These are phyloP conservation scores for Termitomyces sp. DNA, from an alignment of 768 basidiomycete genomes.

Conservation along the genomic window DNA sequence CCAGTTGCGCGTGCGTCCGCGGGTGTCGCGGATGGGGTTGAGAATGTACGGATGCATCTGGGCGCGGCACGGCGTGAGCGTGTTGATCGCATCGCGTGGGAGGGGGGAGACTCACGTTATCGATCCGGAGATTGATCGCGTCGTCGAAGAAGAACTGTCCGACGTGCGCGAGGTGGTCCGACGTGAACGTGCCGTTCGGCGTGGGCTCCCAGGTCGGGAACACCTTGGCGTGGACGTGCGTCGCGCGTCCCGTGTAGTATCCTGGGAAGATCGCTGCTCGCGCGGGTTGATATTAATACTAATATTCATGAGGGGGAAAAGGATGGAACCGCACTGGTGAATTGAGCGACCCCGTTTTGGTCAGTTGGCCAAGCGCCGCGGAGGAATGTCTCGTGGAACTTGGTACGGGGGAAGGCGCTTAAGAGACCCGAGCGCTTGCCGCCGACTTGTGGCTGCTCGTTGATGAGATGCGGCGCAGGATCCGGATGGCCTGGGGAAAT, in stretches of 20 bases:
- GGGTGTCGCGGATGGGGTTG: slow-evolving; percentile 42
- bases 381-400: slow-evolving; percentile 39
- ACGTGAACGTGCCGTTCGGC: slow-evolving; percentile 39
- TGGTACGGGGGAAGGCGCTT: slow-evolving; percentile 38
- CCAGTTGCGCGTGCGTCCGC: slow-evolving; percentile 47
- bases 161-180: slow-evolving; percentile 38
- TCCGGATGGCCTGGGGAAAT: slow-evolving; percentile 34
- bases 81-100: no score
- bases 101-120: slow-evolving; percentile 28
- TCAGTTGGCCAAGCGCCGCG: slow-evolving; percentile 53
- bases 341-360: slow-evolving; percentile 45
- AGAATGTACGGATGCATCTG: slow-evolving; percentile 47
- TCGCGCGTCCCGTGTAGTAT: slow-evolving; percentile 52
- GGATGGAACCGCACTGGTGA: slow-evolving; percentile 34
- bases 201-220: slow-evolving; percentile 42
- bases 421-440: slow-evolving; percentile 40
- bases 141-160: slow-evolving; percentile 59
- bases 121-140: slow-evolving; percentile 40
- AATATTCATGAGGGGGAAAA: no score
- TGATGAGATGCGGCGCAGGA: slow-evolving; percentile 35
- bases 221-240: slow-evolving; percentile 50
- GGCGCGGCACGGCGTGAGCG: neutral
- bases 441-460: slow-evolving; percentile 41
- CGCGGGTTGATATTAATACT: no score
- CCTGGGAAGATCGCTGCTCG: slow-evolving; percentile 42